Percentiles rank a stretch among this genome's conserved stretches.
Conservation (phyloP, 768 basidiomycete species). For the Panaeolus papilionaceus region DNA sequence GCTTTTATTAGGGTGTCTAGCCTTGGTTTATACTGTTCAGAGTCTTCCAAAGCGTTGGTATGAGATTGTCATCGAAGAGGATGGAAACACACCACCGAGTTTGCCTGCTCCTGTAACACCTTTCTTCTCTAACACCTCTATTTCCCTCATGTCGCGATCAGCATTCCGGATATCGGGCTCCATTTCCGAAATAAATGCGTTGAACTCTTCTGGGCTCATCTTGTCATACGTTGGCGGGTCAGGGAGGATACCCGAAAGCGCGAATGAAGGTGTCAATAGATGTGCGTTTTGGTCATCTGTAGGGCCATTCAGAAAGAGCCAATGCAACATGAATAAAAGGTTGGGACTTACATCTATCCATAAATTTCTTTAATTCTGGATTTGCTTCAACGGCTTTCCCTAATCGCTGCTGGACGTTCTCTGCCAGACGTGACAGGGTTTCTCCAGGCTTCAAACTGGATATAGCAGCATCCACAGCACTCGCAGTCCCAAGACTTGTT, state of each 20-base stretch:
- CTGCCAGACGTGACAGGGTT: conserved; percentile 63
- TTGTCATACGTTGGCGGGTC: conserved; percentile 61
- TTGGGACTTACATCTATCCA: conserved; percentile 66
- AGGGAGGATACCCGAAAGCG: conserved; percentile 66
- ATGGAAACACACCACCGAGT: conserved; percentile 53
- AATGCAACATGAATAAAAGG: conserved; percentile 13
- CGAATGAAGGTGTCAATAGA: conserved; percentile 76
- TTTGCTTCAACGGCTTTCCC: conserved; percentile 66
- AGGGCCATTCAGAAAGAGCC: conserved; percentile 14
- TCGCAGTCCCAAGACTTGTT: conserved; percentile 32
- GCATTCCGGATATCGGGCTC: conserved; percentile 85
- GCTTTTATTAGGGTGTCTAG: conserved; percentile 61
- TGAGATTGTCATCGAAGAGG: not conserved
- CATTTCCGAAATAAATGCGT: conserved; percentile 77
- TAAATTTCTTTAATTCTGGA: conserved; percentile 76
- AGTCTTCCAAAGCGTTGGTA: conserved; percentile 44
- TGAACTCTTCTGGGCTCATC: conserved; percentile 72
- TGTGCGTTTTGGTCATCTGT: conserved; percentile 81
- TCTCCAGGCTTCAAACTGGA: conserved; percentile 55
- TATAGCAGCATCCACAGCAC: conserved; percentile 23
- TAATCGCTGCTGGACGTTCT: conserved; percentile 64
- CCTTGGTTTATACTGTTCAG: conserved; percentile 72
- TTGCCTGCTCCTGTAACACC: conserved; percentile 78
- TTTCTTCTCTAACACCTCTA: conserved; percentile 70
- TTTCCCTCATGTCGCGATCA: conserved; percentile 82